Percentiles rank a stretch among this genome's conserved stretches.
phyloP scores from a whole-genome alignment of 768 basidiomycete species.

The Boletus vinaceobasis region DNA sequence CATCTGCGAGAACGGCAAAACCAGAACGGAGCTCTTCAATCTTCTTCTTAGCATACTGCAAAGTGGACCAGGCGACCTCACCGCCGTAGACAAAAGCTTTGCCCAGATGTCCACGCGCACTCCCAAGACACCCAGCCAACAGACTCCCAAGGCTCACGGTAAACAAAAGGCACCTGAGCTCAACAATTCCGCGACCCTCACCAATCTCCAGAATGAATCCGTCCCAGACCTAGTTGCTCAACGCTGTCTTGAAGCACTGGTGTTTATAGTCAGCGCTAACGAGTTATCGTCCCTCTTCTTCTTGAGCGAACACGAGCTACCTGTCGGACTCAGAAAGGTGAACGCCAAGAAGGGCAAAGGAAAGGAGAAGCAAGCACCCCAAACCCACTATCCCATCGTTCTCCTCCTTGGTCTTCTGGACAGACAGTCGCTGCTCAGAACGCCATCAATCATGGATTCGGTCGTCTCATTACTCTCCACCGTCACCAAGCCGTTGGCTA shows the following conservation, averaged over 20 bases:
- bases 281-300: slow-evolving; percentile 88
- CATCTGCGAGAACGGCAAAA: slow-evolving; percentile 91
- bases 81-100: slow-evolving; percentile 90
- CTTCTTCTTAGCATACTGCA: slow-evolving; percentile 91
- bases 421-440: slow-evolving; percentile 78
- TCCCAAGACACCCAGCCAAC: slow-evolving; percentile 45
- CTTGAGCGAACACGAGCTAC: slow-evolving; percentile 91
- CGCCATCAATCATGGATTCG: slow-evolving; percentile 89
- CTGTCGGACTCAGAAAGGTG: slow-evolving; percentile 66
- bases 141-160: slow-evolving; percentile 46
- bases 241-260: slow-evolving; percentile 88
- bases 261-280: slow-evolving; percentile 83
- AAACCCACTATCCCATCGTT: slow-evolving; percentile 89
- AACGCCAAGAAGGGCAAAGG: slow-evolving; percentile 88
- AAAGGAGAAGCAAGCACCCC: slow-evolving; percentile 80
- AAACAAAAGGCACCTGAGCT: slow-evolving; percentile 70
- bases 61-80: slow-evolving; percentile 90
- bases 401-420: slow-evolving; percentile 85
- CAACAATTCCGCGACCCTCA: slow-evolving; percentile 45
- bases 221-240: slow-evolving; percentile 93
- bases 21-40: slow-evolving; percentile 90
- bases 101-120: slow-evolving; percentile 82
- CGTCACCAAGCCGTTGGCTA: slow-evolving; percentile 79
- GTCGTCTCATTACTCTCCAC: slow-evolving; percentile 85
- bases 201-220: slow-evolving; percentile 64